Evolutionary conservation across 371 early-diverging fungal genomes (phyloP).

Genomic region (Vairimorpha ceranae): DNA sequence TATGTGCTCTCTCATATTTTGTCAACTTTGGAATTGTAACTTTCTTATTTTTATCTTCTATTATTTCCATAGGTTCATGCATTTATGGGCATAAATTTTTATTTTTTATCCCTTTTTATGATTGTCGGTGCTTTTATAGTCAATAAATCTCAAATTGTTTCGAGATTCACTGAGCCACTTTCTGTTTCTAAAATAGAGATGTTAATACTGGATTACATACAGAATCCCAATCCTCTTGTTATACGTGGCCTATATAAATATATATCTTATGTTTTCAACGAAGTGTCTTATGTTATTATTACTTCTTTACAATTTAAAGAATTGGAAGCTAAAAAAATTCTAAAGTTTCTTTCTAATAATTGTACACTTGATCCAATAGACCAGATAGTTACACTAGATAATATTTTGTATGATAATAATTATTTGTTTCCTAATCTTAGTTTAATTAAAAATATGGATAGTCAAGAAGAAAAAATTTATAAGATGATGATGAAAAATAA

Average conservation of each 20-base stretch:
- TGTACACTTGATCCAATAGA: slow-evolving; percentile 28
- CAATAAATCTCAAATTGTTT: slow-evolving; percentile 21
- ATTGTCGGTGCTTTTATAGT: slow-evolving; percentile 43
- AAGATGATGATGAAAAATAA: slow-evolving; percentile 57
- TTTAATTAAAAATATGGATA: slow-evolving; percentile 49
- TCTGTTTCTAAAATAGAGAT: slow-evolving; percentile 31
- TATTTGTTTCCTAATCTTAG: slow-evolving; percentile 18
- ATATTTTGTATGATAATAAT: slow-evolving; percentile 21
- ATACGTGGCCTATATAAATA: slow-evolving; percentile 39
- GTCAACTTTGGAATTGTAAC: slow-evolving; percentile 97
- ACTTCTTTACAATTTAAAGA: slow-evolving; percentile 2
- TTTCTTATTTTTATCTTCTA: slow-evolving; percentile 44
- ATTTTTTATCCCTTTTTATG: slow-evolving; percentile 25
- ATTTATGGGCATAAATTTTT: background rate
- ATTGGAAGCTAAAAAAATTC: slow-evolving; percentile 8
- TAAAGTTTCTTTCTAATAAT: slow-evolving; percentile 27
- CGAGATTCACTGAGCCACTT: slow-evolving; percentile 12
- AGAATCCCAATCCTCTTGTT: background rate
- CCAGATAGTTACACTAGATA: slow-evolving; percentile 38
- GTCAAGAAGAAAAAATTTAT: slow-evolving; percentile 58
- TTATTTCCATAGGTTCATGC: background rate
- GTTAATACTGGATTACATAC: slow-evolving; percentile 38
- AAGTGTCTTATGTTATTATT: slow-evolving; percentile 19
- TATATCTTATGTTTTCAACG: slow-evolving; percentile 11
- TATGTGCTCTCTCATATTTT: slow-evolving; percentile 92